These are phyloP conservation scores for Yamadazyma membranifaciens DNA, from an alignment of 1,139 yeast genomes.

Conservation along the genomic window DNA sequence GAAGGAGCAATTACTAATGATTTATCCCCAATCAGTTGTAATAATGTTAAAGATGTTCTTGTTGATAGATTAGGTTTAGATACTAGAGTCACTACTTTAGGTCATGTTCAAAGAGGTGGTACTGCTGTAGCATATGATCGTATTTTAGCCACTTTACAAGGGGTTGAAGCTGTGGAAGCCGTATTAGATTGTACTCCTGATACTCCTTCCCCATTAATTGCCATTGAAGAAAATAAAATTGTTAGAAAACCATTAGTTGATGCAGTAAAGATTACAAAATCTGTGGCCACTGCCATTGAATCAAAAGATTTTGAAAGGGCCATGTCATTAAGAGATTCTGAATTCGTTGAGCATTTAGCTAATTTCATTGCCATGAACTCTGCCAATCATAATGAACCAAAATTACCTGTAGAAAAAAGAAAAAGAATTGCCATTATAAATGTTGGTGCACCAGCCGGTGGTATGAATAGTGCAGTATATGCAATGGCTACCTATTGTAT, in stretches of 20 bases:
- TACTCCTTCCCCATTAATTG: slow-evolving; percentile 95
- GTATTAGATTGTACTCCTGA: slow-evolving; percentile 85
- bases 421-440: slow-evolving; percentile 70
- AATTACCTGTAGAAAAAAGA: slow-evolving; percentile 54
- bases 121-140: slow-evolving; percentile 94
- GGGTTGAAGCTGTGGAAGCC: slow-evolving; percentile 96
- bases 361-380: slow-evolving; percentile 63
- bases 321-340: slow-evolving; percentile 72
- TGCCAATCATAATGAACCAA: slow-evolving; percentile 58
- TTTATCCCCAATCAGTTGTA: slow-evolving; percentile 75
- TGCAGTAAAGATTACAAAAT: slow-evolving; percentile 81
- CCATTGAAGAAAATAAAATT: slow-evolving; percentile 81
- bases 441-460: slow-evolving; percentile 84
- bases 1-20: slow-evolving; percentile 94
- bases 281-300: slow-evolving; percentile 83
- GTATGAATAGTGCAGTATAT: slow-evolving; percentile 74
- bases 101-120: slow-evolving; percentile 99
- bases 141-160: slow-evolving; percentile 88
- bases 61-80: slow-evolving; percentile 78
- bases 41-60: slow-evolving; percentile 75
- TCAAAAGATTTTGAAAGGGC: slow-evolving; percentile 81
- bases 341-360: slow-evolving; percentile 63
- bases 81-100: slow-evolving; percentile 91
- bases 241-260: slow-evolving; percentile 82
- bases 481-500: slow-evolving; percentile 74